Evolutionary conservation across 345 rosid species (phyloP).

Genomic region (Acer saccharum): DNA sequence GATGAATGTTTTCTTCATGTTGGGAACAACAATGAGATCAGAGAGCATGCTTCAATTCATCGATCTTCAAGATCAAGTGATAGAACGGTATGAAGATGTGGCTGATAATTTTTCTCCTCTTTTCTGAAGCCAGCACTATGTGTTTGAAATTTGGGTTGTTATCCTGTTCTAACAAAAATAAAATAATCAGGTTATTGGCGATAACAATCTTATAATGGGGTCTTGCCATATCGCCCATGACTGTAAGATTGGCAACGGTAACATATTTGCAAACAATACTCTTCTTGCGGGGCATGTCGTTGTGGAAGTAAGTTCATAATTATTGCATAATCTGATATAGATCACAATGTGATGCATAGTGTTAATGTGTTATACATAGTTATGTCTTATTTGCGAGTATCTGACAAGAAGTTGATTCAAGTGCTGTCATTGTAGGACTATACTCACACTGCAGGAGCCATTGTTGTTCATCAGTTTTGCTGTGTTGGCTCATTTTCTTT

Average conservation of each 20-base stretch:
- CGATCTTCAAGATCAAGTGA: slow-evolving; percentile 81
- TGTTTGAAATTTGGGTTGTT: not conserved
- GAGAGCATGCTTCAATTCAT: slow-evolving; percentile 84
- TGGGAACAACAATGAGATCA: slow-evolving; percentile 85
- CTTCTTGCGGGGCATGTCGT: slow-evolving; percentile 94
- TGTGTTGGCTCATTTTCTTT: slow-evolving; percentile 77
- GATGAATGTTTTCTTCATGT: slow-evolving; percentile 79
- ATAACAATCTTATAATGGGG: slow-evolving; percentile 93
- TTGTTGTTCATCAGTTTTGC: slow-evolving; percentile 88
- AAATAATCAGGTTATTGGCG: slow-evolving; percentile 68
- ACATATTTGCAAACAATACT: slow-evolving; percentile 85
- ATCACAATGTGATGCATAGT: not conserved
- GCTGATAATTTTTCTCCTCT: not conserved
- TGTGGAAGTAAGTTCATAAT: slow-evolving; percentile 64
- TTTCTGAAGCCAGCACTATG: not conserved
- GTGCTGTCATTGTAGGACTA: slow-evolving; percentile 56
- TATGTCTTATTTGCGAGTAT: not conserved
- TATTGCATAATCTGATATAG: not conserved
- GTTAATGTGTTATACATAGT: not conserved
- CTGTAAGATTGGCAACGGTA: slow-evolving; percentile 80
- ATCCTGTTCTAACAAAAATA: slow-evolving; percentile 18
- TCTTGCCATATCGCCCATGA: slow-evolving; percentile 98
- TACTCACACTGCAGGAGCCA: slow-evolving; percentile 83
- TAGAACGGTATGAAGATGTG: slow-evolving; percentile 48
- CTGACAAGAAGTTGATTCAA: slow-evolving; percentile 36